phyloP scores from a whole-genome alignment of 139 green algal genomes.

The Tetradesmus lagerheimii region DNA sequence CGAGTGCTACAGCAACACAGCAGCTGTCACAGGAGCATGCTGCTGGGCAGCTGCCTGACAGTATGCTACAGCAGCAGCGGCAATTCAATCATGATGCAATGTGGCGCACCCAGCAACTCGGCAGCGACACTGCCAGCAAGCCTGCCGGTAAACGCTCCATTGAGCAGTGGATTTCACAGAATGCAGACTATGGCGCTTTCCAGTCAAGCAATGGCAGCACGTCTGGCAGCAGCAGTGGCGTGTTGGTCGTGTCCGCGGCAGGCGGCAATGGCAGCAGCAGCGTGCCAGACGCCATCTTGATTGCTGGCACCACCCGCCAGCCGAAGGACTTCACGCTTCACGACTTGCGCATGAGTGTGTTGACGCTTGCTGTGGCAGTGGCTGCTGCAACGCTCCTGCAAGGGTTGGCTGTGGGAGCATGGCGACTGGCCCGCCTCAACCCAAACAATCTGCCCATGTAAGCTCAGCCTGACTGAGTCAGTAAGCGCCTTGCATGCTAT shows the following conservation, averaged over 20 bases:
- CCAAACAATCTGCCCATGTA: conserved; percentile 9
- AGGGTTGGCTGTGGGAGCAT: background rate
- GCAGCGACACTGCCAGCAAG: background rate
- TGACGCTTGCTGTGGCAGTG: conserved; percentile 2
- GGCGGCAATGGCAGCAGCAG: background rate
- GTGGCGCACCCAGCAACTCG: background rate
- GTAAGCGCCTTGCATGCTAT: too few species aligned
- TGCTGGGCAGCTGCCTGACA: background rate
- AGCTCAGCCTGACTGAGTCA: background rate
- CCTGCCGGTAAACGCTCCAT: background rate
- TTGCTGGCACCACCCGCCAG: background rate
- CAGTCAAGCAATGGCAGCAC: background rate
- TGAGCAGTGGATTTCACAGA: background rate
- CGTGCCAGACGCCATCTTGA: background rate
- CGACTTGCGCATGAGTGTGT: conserved; percentile 9
- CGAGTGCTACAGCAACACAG: background rate
- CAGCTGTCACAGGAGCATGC: background rate
- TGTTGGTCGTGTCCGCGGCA: background rate
- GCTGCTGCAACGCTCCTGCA: background rate
- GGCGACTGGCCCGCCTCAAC: background rate
- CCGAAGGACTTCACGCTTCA: background rate
- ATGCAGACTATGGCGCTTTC: background rate
- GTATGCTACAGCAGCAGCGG: conserved; percentile 7
- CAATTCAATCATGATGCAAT: background rate
- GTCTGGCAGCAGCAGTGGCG: background rate